These are phyloP conservation scores for Azolla pinnata DNA, from an alignment of 75 land plant species.

Conservation along the genomic window DNA sequence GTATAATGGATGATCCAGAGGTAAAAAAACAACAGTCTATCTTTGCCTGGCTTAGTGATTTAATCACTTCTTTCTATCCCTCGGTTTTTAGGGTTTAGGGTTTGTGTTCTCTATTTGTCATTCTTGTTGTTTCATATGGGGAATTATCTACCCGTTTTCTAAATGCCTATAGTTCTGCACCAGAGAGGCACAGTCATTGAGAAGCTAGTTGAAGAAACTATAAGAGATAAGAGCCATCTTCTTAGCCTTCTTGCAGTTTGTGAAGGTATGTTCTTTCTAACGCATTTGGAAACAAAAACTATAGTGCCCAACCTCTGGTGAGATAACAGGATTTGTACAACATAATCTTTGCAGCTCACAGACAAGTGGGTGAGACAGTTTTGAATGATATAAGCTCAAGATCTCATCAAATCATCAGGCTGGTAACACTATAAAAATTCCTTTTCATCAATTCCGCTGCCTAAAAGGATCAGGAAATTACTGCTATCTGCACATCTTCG, in stretches of 20 bases:
- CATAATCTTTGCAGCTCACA: slow-evolving; percentile 52
- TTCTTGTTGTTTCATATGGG: no score
- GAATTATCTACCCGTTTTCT: no score
- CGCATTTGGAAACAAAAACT: slow-evolving; percentile 51
- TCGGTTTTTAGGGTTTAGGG: no score
- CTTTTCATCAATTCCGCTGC: no score
- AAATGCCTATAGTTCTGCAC: no score
- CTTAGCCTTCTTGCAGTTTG: slow-evolving; percentile 58
- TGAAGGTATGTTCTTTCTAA: slow-evolving; percentile 50
- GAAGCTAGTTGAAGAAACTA: slow-evolving; percentile 61
- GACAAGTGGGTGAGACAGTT: slow-evolving; percentile 83
- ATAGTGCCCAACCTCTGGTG: slow-evolving; percentile 50
- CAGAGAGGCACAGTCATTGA: slow-evolving; percentile 88
- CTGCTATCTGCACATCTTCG: background rate
- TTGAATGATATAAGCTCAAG: slow-evolving; percentile 87
- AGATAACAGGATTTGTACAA: slow-evolving; percentile 74
- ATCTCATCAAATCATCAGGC: slow-evolving; percentile 89
- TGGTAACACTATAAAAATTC: no score
- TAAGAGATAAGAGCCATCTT: slow-evolving; percentile 65
- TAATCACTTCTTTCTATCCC: no score
- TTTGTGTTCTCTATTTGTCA: no score
- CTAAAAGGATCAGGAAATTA: no score
- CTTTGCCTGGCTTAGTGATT: no score
- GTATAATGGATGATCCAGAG: slow-evolving; percentile 91
- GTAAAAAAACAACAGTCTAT: no score